phyloP scores from a whole-genome alignment of 2,329 filamentous ascomycete genomes.

The Ceratocystis colombiana region DNA sequence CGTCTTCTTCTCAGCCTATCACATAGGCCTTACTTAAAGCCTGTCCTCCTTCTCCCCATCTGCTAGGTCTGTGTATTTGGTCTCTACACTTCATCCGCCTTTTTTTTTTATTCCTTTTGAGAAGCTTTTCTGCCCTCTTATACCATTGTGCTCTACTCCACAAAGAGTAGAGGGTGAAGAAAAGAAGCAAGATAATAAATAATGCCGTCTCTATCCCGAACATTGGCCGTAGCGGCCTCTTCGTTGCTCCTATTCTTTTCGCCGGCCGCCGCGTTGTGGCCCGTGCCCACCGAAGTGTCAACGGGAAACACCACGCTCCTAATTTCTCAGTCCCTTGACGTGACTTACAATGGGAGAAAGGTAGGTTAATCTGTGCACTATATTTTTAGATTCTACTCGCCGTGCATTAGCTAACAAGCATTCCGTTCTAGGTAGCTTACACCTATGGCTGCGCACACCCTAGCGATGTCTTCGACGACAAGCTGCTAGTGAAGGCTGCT shows the following conservation, averaged over 20 bases:
- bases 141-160: neutral
- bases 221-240: constrained; percentile 17
- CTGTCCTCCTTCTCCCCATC: too few species aligned
- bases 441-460: constrained; percentile 38
- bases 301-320: constrained; percentile 45
- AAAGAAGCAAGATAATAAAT: neutral
- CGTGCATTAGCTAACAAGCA: neutral
- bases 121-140: neutral
- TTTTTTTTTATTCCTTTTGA: neutral
- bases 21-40: neutral
- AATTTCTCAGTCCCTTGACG: constrained; percentile 42
- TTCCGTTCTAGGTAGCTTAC: constrained; percentile 39
- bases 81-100: neutral
- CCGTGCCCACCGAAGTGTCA: constrained; percentile 42
- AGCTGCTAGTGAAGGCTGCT: constrained; percentile 46
- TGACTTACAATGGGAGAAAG: constrained; percentile 49
- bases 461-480: constrained; percentile 38
- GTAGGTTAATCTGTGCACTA: constrained; percentile 40
- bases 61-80: too few species aligned
- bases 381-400: constrained; percentile 28
- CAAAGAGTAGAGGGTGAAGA: constrained; percentile 12
- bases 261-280: constrained; percentile 43
- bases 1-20: neutral
- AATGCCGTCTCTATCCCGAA: constrained; percentile 23
- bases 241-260: constrained; percentile 32